Conservation (phyloP, 192 early-diverging fungal genomes). For the Tieghemiomyces parasiticus region DNA sequence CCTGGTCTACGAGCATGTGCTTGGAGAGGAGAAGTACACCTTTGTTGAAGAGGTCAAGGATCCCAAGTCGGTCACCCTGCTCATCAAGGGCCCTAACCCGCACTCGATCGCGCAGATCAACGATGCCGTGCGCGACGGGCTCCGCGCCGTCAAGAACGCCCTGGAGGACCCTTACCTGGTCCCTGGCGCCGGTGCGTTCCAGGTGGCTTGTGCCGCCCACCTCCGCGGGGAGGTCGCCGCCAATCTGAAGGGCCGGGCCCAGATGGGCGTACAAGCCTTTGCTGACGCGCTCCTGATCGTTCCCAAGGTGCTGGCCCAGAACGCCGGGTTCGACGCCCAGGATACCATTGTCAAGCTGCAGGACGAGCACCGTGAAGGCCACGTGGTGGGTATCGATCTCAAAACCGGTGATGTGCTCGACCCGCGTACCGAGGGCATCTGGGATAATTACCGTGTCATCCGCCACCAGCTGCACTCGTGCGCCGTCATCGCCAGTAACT, state of each 20-base stretch:
- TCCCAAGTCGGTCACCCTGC: constrained; percentile 78
- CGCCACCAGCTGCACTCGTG: constrained; percentile 93
- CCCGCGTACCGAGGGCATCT: constrained; percentile 83
- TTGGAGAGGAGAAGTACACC: constrained; percentile 98
- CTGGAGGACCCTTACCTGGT: constrained; percentile 86
- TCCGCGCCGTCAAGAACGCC: constrained; percentile 96
- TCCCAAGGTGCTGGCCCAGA: constrained; percentile 89
- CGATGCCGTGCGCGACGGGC: constrained; percentile 95
- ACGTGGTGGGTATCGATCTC: constrained; percentile 86
- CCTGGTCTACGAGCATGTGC: constrained; percentile 84
- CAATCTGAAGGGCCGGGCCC: constrained; percentile 78
- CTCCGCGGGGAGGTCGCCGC: constrained; percentile 70
- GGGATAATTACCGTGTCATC: constrained; percentile 97
- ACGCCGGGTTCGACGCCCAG: constrained; percentile 92
- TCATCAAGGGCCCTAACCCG: constrained; percentile 90
- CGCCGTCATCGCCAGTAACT: constrained; percentile 94
- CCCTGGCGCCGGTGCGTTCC: constrained; percentile 92
- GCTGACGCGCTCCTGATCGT: constrained; percentile 92
- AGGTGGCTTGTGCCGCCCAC: constrained; percentile 74
- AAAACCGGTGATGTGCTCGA: constrained; percentile 88
- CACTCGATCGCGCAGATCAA: constrained; percentile 91
- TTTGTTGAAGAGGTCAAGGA: constrained; percentile 93
- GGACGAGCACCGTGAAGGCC: constrained; percentile 83
- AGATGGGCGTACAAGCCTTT: constrained; percentile 95
- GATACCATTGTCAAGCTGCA: constrained; percentile 88